phyloP scores from a whole-genome alignment of 2,329 filamentous ascomycete species.

The Pseudophaeomoniella oleicola region DNA sequence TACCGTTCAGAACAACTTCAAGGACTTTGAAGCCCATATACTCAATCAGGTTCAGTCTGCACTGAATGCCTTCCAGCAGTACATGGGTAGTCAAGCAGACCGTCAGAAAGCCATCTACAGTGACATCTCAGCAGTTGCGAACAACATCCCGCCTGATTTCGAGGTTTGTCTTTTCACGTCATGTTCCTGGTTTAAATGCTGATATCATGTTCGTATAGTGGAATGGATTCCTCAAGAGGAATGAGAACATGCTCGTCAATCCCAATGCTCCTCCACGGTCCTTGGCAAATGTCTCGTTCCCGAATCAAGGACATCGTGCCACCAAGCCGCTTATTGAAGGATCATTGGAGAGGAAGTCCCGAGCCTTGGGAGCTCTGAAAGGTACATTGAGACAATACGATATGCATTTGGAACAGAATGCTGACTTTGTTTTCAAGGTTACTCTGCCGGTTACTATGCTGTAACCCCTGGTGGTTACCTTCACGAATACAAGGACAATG shows the following conservation, averaged over 20 bases:
- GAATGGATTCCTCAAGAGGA: constrained; percentile 66
- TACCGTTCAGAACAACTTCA: constrained; percentile 79
- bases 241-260: constrained; percentile 59
- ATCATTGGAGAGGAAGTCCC: constrained; percentile 76
- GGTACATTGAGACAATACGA: neutral
- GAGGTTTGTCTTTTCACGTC: constrained; percentile 32
- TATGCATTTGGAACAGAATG: no score
- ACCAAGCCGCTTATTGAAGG: constrained; percentile 80
- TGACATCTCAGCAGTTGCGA: constrained; percentile 64
- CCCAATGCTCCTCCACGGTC: constrained; percentile 59
- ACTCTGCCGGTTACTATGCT: constrained; percentile 73
- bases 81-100: constrained; percentile 67
- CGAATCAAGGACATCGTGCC: constrained; percentile 71
- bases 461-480: constrained; percentile 77
- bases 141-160: constrained; percentile 68
- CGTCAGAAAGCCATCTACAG: constrained; percentile 66
- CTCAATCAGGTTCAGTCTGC: constrained; percentile 69
- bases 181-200: neutral
- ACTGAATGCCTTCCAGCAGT: constrained; percentile 69
- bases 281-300: constrained; percentile 62
- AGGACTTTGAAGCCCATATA: constrained; percentile 74
- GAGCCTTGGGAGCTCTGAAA: constrained; percentile 62
- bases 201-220: constrained; percentile 35
- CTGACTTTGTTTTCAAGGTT: no score
- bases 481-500: constrained; percentile 92